Conservation (phyloP, 129 eudicot species). For the Escallonia herrerae region DNA sequence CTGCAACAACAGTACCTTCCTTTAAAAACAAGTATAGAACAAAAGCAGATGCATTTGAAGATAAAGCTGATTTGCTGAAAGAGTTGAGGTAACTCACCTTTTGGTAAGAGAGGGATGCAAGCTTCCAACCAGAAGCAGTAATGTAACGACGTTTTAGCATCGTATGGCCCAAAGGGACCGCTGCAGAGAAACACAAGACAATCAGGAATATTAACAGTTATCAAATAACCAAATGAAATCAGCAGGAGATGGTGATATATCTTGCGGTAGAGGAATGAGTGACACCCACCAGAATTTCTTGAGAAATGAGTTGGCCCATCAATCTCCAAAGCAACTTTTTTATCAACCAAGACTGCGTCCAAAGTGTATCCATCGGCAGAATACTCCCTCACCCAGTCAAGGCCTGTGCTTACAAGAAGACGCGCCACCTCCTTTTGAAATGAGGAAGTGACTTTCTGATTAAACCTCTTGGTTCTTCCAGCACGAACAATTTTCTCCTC, state of each 20-base stretch:
- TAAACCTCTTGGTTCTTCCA: conserved; percentile 75
- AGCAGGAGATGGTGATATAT: background rate
- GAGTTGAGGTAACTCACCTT: conserved; percentile 45
- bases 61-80: background rate
- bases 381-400: conserved; percentile 78
- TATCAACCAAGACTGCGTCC: conserved; percentile 80
- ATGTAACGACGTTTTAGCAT: conserved; percentile 71
- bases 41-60: background rate
- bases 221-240: background rate
- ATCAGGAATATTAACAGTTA: background rate
- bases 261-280: background rate
- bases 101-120: conserved; percentile 60
- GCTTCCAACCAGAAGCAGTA: conserved; percentile 90
- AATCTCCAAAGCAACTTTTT: conserved; percentile 75
- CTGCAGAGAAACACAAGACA: conserved; percentile 31
- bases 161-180: conserved; percentile 79
- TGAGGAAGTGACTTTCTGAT: conserved; percentile 77
- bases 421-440: conserved; percentile 87
- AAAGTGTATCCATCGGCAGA: conserved; percentile 71
- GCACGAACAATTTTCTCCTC: conserved; percentile 64
- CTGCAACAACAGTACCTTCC: background rate
- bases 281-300: conserved; percentile 59
- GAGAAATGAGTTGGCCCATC: conserved; percentile 98
- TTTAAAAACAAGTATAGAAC: background rate
- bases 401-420: conserved; percentile 77